Conservation (phyloP, 169 alveolate species). For the Plasmodium cynomolgi region DNA sequence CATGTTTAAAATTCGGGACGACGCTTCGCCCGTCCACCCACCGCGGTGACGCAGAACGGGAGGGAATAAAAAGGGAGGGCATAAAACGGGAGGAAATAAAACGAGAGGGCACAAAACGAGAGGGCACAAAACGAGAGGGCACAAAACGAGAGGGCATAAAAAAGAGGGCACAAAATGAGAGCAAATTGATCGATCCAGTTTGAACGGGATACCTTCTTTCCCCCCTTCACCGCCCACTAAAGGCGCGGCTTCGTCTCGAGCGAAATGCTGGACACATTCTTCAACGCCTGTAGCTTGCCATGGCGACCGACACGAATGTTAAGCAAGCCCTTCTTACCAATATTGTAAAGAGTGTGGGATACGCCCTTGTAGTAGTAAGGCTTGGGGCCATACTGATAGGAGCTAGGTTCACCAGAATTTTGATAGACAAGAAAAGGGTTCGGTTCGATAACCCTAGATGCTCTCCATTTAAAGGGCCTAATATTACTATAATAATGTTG, state of each 20-base stretch:
- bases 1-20: conserved; percentile 47
- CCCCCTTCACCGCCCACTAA: neutral
- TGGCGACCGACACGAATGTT: conserved; percentile 41
- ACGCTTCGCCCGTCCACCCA: neutral
- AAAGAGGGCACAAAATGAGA: too few species aligned
- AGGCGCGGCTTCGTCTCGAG: conserved; percentile 72
- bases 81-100: too few species aligned
- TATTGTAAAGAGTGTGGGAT: conserved; percentile 61
- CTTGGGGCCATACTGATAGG: conserved; percentile 37
- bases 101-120: too few species aligned
- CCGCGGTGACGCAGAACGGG: neutral
- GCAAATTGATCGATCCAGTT: neutral
- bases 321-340: conserved; percentile 52
- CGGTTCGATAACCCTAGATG: conserved; percentile 76
- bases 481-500: conserved; percentile 74
- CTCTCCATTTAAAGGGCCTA: conserved; percentile 77
- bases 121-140: too few species aligned
- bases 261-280: conserved; percentile 36
- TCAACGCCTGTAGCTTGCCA: conserved; percentile 65
- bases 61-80: too few species aligned
- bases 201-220: neutral
- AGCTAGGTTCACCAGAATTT: conserved; percentile 59
- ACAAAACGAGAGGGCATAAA: too few species aligned
- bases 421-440: conserved; percentile 70
- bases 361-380: conserved; percentile 70